These are phyloP conservation scores for Fusarium incarnatum DNA, from an alignment of 2,329 filamentous ascomycete species.

Conservation along the genomic window DNA sequence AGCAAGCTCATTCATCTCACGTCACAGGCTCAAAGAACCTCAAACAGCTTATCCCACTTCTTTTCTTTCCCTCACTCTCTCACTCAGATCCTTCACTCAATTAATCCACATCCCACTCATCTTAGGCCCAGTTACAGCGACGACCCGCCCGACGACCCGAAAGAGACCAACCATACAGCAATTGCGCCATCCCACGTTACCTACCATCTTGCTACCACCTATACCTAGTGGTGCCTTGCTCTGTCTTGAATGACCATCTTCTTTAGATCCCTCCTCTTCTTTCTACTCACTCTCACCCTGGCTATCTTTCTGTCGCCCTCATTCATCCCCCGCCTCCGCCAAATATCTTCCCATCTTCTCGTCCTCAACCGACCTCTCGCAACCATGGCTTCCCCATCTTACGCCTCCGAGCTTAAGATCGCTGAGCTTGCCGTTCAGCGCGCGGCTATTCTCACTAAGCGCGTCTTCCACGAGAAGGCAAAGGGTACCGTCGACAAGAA, in stretches of 20 bases:
- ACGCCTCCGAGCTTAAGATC: slow-evolving; percentile 82
- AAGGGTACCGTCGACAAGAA: slow-evolving; percentile 93
- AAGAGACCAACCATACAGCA: slow-evolving; percentile 31
- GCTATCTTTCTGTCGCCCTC: slow-evolving; percentile 46
- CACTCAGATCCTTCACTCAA: slow-evolving; percentile 11
- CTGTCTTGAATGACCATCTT: slow-evolving; percentile 13
- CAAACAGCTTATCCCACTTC: slow-evolving; percentile 31
- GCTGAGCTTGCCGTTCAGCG: slow-evolving; percentile 91
- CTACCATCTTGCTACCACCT: slow-evolving; percentile 1
- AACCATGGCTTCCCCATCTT: slow-evolving; percentile 58
- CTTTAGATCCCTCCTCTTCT: slow-evolving; percentile 25
- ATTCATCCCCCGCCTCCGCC: slow-evolving; percentile 46
- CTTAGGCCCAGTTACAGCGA: slow-evolving; percentile 31
- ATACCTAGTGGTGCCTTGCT: not conserved
- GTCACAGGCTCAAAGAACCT: slow-evolving; percentile 11
- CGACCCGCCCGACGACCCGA: slow-evolving; percentile 44
- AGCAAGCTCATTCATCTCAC: slow-evolving; percentile 2
- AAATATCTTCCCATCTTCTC: slow-evolving; percentile 44
- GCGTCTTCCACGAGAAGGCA: slow-evolving; percentile 79
- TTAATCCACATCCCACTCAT: slow-evolving; percentile 30
- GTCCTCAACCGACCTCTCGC: slow-evolving; percentile 39
- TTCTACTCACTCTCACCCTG: slow-evolving; percentile 45
- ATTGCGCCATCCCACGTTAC: slow-evolving; percentile 40
- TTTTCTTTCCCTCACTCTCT: slow-evolving; percentile 7
- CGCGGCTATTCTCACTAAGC: slow-evolving; percentile 67